Percentiles rank a stretch among this genome's conserved stretches.
These are phyloP conservation scores for Salix arbutifolia DNA, from an alignment of 345 rosid species.

Conservation along the genomic window DNA sequence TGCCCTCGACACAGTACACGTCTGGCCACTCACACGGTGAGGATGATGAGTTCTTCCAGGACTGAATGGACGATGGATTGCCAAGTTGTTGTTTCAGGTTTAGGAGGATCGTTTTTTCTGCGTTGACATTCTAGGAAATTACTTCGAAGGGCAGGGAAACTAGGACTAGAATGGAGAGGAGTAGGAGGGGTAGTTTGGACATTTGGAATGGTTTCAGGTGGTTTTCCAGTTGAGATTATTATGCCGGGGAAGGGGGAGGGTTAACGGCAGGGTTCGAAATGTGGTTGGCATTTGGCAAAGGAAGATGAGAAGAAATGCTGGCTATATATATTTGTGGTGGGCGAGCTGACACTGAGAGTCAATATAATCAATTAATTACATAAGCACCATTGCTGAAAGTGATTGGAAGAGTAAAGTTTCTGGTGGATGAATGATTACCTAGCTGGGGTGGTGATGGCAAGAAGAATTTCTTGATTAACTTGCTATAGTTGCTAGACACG, in stretches of 20 bases:
- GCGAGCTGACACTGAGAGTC: slow-evolving; percentile 1
- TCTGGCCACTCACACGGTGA: slow-evolving; percentile 64
- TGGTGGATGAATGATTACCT: not conserved
- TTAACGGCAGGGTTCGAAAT: slow-evolving; percentile 4
- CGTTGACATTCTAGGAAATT: slow-evolving; percentile 35
- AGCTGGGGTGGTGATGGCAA: too few species aligned
- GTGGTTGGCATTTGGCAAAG: slow-evolving; percentile 1
- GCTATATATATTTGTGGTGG: not conserved
- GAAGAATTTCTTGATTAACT: too few species aligned
- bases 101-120: slow-evolving; percentile 51
- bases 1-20: slow-evolving; percentile 40
- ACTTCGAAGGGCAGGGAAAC: slow-evolving; percentile 34
- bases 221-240: not conserved
- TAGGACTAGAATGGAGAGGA: slow-evolving; percentile 29
- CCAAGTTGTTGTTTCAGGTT: slow-evolving; percentile 49
- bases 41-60: slow-evolving; percentile 63
- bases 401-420: not conserved
- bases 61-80: slow-evolving; percentile 47
- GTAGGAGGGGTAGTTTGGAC: slow-evolving; percentile 27
- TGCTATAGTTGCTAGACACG: too few species aligned
- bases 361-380: slow-evolving; percentile 1
- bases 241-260: not conserved
- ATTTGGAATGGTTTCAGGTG: slow-evolving; percentile 19
- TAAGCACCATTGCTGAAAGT: not conserved
- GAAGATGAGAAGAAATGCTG: not conserved